Base-by-base conservation (phyloP, 2,329 filamentous ascomycete genomes). In the Gliomastix tumulicola region DNA sequence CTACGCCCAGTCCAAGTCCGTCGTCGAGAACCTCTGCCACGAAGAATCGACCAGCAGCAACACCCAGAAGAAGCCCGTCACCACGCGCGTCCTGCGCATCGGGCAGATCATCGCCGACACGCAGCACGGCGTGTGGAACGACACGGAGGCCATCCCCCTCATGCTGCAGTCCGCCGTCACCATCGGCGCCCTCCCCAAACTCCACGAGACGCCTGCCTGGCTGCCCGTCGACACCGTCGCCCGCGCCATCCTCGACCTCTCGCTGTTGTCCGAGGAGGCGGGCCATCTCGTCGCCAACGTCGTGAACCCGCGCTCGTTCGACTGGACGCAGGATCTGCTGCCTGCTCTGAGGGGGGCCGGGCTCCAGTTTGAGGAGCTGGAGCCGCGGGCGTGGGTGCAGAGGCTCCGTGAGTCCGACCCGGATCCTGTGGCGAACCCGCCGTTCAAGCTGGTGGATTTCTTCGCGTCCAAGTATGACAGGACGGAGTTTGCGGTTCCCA, bases 381-480 rank as follows among this genome's bases (percentile, higher is more conserved):
- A 61, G 5, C 55, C 57, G 1, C 48, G 45, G 7, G 59, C 68
- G 39, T 72, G 68, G 69, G 49, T 73, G 20, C 41, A 48, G 1
- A 51, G 62, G 2, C 49, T 74, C 7, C 53, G 66, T 4, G 55
- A 44, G 4, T 68, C 65, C 0, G 58, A 70, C 32, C 54, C 57
- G 1, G 64, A 73, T 34, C 62, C 67, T 0, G 42, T 55, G 5
- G 50, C 44, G n/a, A 76, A 76, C 43, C 70, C 71, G 10, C 61
- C 68, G 0, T 59, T 72, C 42, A 74, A 74, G 48, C 54, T 76
- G 2, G 40, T 72, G 2, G 68, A 72, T 27, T 77, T 72, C 54
- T 76, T 73, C 39, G 49, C 49, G 19, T 32, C 40, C 0, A 53
- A 53, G 21, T 53, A 53, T 27, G 36, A 41, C 34, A 41, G n/a